These are phyloP conservation scores for Coniophora puteana DNA, from an alignment of 1,284 basidiomycete genomes.

Conservation along the genomic window DNA sequence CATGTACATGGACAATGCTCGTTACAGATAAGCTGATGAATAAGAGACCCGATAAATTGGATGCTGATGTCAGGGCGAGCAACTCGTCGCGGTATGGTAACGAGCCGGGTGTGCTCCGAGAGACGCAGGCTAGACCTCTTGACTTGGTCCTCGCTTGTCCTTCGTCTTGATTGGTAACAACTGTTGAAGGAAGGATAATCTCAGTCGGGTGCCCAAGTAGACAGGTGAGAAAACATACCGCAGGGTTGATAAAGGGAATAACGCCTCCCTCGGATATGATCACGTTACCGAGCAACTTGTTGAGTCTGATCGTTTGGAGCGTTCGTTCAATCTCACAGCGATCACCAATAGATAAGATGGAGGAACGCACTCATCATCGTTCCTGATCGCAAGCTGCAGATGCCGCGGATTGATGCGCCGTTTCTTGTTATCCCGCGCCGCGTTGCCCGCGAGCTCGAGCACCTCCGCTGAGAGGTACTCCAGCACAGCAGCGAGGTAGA, in stretches of 20 bases:
- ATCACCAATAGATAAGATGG: too few relatives aligned
- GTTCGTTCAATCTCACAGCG: background rate
- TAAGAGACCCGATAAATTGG: too few relatives aligned
- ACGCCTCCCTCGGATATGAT: conserved; percentile 93
- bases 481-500: conserved; percentile 73
- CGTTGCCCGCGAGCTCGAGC: conserved; percentile 74
- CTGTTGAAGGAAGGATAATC: conserved; percentile 12
- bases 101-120: too few relatives aligned
- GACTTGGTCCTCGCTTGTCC: conserved; percentile 29
- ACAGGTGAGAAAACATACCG: conserved; percentile 13
- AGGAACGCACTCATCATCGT: conserved; percentile 69
- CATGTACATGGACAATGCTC: too few relatives aligned
- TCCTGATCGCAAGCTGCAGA: conserved; percentile 85
- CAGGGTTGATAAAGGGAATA: conserved; percentile 53
- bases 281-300: conserved; percentile 74
- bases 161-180: conserved; percentile 28
- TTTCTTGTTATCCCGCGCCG: conserved; percentile 67
- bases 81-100: too few relatives aligned
- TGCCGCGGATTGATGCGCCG: conserved; percentile 89
- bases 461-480: conserved; percentile 76
- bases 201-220: background rate
- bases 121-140: conserved; percentile 27
- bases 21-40: too few relatives aligned
- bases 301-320: conserved; percentile 38
- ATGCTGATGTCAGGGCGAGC: too few relatives aligned